These are phyloP conservation scores for Discostella pseudostelligera DNA, from an alignment of 108 stramenopile genomes.

Conservation along the genomic window DNA sequence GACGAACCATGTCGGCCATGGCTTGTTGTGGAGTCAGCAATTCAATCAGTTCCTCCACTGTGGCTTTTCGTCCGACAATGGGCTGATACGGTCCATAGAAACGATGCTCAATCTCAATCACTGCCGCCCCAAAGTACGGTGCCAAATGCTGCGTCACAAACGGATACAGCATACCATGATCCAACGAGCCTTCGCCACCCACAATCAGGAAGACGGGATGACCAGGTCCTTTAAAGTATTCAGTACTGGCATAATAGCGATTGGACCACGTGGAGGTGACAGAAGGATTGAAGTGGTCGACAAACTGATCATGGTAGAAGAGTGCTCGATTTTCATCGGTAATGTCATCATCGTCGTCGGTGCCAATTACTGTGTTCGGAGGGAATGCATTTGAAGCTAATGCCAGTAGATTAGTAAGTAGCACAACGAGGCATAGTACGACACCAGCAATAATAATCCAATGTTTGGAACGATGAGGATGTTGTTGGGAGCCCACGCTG, in stretches of 20 bases:
- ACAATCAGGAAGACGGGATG: slow-evolving; percentile 73
- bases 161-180: slow-evolving; percentile 66
- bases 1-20: slow-evolving; percentile 42
- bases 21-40: slow-evolving; percentile 71
- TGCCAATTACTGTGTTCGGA: too few relatives aligned
- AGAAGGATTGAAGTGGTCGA: slow-evolving; percentile 53
- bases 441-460: background rate
- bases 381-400: too few relatives aligned
- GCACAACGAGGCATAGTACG: background rate
- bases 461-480: background rate
- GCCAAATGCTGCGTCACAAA: slow-evolving; percentile 66
- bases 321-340: slow-evolving; percentile 26
- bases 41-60: slow-evolving; percentile 20
- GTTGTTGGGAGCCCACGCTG: background rate
- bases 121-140: slow-evolving; percentile 60
- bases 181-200: slow-evolving; percentile 73
- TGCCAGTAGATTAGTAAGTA: background rate
- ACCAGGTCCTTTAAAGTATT: slow-evolving; percentile 70
- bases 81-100: slow-evolving; percentile 81
- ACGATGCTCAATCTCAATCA: slow-evolving; percentile 78
- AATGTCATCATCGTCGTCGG: background rate
- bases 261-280: slow-evolving; percentile 50
- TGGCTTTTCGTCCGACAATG: slow-evolving; percentile 33
- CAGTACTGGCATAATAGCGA: slow-evolving; percentile 55
- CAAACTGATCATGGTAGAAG: slow-evolving; percentile 56